Evolutionary conservation across 2,329 filamentous ascomycete genomes (phyloP), one percentile per base, ranked within the genome.

Genomic region (Fusarium sp.): DNA sequence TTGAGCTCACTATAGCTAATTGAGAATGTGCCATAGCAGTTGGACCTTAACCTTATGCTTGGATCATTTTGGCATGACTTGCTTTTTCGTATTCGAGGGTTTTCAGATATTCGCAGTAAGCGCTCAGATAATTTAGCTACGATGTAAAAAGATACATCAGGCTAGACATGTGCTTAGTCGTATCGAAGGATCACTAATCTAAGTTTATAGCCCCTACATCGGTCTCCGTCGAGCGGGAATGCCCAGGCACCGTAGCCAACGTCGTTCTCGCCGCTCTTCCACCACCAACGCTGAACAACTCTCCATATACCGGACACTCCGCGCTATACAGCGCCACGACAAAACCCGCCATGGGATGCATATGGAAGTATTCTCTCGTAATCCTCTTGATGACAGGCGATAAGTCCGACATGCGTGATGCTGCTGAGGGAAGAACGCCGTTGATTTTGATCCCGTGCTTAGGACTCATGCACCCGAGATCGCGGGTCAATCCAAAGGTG

Each of bases 101-200:
- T n/a, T n/a, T n/a, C n/a, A n/a, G n/a, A n/a, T n/a, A n/a, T n/a
- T n/a, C n/a, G n/a, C n/a, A n/a, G n/a, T n/a, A n/a, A n/a, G n/a
- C n/a, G n/a, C n/a, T n/a, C n/a, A n/a, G n/a, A n/a, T n/a, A n/a
- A n/a, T n/a, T n/a, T n/a, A 33, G 14, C 14, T 33, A 15, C 31
- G 16, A 1, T 14, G 31, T 33, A 16, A 33, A 3, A n/a, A 16
- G 14, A 10, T 10, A 7, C 12, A 2, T 3, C 5, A 4, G 21
- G 4, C 5, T 3, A 10, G 3, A 19, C 4, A 2, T 12, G 15
- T 18, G 4, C 2, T 18, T 2, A 15, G 4, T 7, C 9, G 3
- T 3, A 8, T 2, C 11, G 19, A n/a, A 10, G 4, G 3, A 6
- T 18, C 5, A 12, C 46, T 25, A 35, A 12, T 52, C 23, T 3